Evolutionary conservation across 1,139 yeast genomes (phyloP).

Genomic region (Saccharomyces hybrid): DNA sequence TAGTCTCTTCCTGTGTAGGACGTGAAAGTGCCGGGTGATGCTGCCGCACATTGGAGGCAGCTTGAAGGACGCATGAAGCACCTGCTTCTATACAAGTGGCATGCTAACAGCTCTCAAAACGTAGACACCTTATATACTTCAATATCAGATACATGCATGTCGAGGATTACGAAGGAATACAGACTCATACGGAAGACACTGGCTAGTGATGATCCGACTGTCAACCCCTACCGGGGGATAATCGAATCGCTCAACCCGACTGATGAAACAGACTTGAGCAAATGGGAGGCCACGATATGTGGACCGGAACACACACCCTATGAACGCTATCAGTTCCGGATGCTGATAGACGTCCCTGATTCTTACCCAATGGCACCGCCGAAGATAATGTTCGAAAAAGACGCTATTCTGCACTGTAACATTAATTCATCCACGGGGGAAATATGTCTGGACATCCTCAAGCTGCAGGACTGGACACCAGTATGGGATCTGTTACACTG

Average conservation of each 20-base stretch:
- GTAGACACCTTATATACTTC: not conserved
- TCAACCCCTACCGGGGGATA: slow-evolving; percentile 26
- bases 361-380: slow-evolving; percentile 73
- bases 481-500: slow-evolving; percentile 75
- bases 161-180: slow-evolving; percentile 37
- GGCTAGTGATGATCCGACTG: slow-evolving; percentile 21
- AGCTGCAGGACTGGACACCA: slow-evolving; percentile 65
- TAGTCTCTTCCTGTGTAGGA: not conserved
- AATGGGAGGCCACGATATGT: slow-evolving; percentile 53
- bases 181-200: slow-evolving; percentile 34
- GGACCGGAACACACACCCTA: slow-evolving; percentile 55
- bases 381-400: slow-evolving; percentile 40
- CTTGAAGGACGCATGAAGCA: not conserved
- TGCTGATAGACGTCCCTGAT: slow-evolving; percentile 44
- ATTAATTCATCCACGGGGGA: slow-evolving; percentile 64
- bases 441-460: slow-evolving; percentile 74
- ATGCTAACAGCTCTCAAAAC: too few species aligned
- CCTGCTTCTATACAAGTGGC: not conserved
- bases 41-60: not conserved
- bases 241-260: slow-evolving; percentile 41
- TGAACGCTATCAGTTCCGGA: slow-evolving; percentile 50
- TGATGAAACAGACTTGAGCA: slow-evolving; percentile 36
- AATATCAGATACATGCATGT: slow-evolving; percentile 7
- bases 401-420: slow-evolving; percentile 68
- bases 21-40: not conserved